Conservation (phyloP, 73 alveolate genomes). For the Uronychia setigera region DNA sequence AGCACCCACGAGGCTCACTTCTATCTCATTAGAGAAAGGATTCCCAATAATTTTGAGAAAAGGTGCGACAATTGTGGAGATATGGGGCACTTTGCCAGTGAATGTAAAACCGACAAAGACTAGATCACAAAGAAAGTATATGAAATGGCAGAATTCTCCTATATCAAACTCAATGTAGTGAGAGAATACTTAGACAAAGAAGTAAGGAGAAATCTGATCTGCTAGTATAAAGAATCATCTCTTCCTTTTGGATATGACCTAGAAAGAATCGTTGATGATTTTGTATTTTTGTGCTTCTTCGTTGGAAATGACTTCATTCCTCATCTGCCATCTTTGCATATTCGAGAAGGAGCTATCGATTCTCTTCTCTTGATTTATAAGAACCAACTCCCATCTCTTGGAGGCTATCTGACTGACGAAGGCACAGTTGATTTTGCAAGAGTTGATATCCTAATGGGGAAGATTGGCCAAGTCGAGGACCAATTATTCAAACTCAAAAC, state of each 20-base stretch:
- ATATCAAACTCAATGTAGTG: constrained; percentile 80
- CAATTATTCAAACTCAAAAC: constrained; percentile 72
- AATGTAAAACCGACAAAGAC: constrained; percentile 70
- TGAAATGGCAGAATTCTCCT: constrained; percentile 69
- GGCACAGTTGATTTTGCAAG: constrained; percentile 72
- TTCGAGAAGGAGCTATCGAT: constrained; percentile 99
- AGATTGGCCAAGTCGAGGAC: constrained; percentile 85
- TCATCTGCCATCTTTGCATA: constrained; percentile 97
- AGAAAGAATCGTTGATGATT: constrained; percentile 97
- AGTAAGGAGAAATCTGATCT: no score
- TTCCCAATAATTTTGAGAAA: constrained; percentile 86
- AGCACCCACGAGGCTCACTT: constrained; percentile 99
- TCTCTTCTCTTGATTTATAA: constrained; percentile 92
- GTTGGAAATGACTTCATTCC: constrained; percentile 99
- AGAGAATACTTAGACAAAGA: constrained; percentile 92
- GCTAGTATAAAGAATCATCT: constrained; percentile 61
- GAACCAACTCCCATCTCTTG: constrained; percentile 72
- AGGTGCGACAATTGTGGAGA: constrained; percentile 90
- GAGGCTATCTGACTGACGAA: constrained; percentile 81
- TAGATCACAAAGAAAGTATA: constrained; percentile 14
- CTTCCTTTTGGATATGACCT: constrained; percentile 69
- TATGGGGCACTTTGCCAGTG: constrained; percentile 89
- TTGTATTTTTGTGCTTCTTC: constrained; percentile 98
- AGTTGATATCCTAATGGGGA: constrained; percentile 73
- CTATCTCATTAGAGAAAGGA: constrained; percentile 96